phyloP scores from a whole-genome alignment of 2,329 filamentous ascomycete genomes.

The Alternaria sp. region DNA sequence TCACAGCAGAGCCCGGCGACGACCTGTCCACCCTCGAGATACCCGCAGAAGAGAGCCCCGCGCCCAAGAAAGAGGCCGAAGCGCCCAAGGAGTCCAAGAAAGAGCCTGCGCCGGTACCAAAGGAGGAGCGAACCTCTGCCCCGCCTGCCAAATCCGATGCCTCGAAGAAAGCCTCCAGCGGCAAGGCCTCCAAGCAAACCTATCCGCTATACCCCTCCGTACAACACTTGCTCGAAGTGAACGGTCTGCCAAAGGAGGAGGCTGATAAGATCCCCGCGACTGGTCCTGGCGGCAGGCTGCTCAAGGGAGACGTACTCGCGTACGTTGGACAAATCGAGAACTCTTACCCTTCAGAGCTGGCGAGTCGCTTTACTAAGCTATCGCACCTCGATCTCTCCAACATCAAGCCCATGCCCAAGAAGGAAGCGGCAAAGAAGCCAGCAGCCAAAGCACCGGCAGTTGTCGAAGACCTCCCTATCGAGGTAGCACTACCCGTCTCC shows the following conservation, averaged over 20 bases:
- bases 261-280: conserved; percentile 83
- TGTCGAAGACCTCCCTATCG: conserved; percentile 56
- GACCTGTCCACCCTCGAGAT: conserved; percentile 77
- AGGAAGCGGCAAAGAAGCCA: conserved; percentile 56
- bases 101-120: conserved; percentile 31
- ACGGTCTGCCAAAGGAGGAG: conserved; percentile 77
- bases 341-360: conserved; percentile 73
- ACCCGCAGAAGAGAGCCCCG: conserved; percentile 67
- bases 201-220: conserved; percentile 85
- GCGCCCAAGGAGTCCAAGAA: conserved; percentile 38
- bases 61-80: conserved; percentile 49
- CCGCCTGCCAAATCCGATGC: conserved; percentile 34
- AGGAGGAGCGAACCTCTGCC: conserved; percentile 45
- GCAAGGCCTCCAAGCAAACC: conserved; percentile 67
- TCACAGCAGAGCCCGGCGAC: conserved; percentile 81
- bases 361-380: conserved; percentile 74
- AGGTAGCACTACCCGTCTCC: conserved; percentile 77
- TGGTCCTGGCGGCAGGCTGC: conserved; percentile 83
- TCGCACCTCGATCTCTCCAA: conserved; percentile 91
- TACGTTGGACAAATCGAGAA: conserved; percentile 80
- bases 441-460: conserved; percentile 49
- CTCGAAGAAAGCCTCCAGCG: conserved; percentile 39
- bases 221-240: conserved; percentile 76
- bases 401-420: conserved; percentile 75
- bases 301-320: conserved; percentile 95